These are phyloP conservation scores for Panellus pusillus DNA, from an alignment of 768 basidiomycete species.

Conservation along the genomic window DNA sequence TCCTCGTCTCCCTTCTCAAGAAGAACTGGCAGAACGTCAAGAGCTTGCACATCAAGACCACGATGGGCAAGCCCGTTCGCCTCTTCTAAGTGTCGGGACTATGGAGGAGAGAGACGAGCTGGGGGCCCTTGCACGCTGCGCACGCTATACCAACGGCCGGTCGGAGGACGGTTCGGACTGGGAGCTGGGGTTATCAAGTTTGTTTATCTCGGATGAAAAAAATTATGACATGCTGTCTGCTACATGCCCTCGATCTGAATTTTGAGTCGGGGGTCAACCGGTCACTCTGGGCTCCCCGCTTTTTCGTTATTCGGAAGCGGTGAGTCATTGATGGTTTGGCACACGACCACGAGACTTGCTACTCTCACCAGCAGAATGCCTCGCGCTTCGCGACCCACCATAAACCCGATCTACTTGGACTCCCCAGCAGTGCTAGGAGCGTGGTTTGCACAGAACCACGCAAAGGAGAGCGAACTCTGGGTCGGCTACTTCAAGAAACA, in stretches of 20 bases:
- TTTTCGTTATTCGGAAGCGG: too few relatives aligned
- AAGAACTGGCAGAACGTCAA: conserved; percentile 99
- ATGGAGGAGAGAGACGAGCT: not conserved
- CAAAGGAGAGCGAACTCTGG: not conserved
- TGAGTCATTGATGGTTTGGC: too few relatives aligned
- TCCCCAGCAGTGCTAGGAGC: not conserved
- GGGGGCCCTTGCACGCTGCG: conserved; percentile 20
- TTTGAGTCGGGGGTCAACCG: too few relatives aligned
- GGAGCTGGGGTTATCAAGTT: conserved; percentile 22
- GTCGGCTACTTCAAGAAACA: conserved; percentile 10
- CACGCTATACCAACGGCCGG: conserved; percentile 24
- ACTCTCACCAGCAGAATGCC: too few relatives aligned
- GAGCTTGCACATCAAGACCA: conserved; percentile 96
- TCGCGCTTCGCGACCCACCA: not conserved
- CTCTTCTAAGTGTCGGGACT: conserved; percentile 64
- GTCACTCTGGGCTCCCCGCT: too few relatives aligned
- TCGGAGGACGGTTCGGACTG: conserved; percentile 19
- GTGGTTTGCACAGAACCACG: conserved; percentile 2
- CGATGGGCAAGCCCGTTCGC: conserved; percentile 98
- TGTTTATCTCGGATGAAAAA: conserved; percentile 2
- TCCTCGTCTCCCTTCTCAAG: conserved; percentile 98
- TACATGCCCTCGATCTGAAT: not conserved
- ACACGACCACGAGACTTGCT: too few relatives aligned
- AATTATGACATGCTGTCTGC: conserved; percentile 12
- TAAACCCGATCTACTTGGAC: not conserved